Evolutionary conservation across 148 eudicot genomes (phyloP).

Genomic region (Vaccinium darrowii): DNA sequence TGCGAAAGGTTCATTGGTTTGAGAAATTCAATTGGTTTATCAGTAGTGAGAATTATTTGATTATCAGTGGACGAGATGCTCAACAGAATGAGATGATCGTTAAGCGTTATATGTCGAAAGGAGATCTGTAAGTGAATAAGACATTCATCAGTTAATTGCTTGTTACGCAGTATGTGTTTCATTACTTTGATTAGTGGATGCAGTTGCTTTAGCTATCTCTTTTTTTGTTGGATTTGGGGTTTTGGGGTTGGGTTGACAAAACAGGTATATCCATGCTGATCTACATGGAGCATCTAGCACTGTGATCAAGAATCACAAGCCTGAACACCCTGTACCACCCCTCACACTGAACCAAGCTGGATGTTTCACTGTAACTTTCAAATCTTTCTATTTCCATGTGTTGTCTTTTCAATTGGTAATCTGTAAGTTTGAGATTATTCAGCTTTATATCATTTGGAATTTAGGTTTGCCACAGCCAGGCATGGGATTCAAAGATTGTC

Average conservation of each 20-base stretch:
- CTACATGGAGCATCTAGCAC: constrained; percentile 99
- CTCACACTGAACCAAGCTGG: constrained; percentile 97
- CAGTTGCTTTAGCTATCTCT: not conserved
- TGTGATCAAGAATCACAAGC: constrained; percentile 93
- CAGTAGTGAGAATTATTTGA: constrained; percentile 94
- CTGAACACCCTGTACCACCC: constrained; percentile 83
- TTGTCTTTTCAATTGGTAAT: not conserved
- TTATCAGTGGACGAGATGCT: constrained; percentile 98
- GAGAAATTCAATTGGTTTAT: constrained; percentile 98
- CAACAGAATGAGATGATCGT: constrained; percentile 99
- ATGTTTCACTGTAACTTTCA: constrained; percentile 75
- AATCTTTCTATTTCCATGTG: not conserved
- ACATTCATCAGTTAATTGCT: not conserved
- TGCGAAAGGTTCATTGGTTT: constrained; percentile 99
- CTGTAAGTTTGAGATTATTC: not conserved
- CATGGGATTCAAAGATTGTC: constrained; percentile 98
- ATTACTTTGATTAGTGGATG: not conserved
- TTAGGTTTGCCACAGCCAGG: constrained; percentile 97
- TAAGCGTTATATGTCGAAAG: constrained; percentile 95
- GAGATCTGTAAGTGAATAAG: constrained; percentile 76
- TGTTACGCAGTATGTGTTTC: not conserved
- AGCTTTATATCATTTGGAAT: constrained; percentile 13
- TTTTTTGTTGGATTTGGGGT: not conserved
- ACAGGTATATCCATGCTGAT: constrained; percentile 97
- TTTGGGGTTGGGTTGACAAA: not conserved